These are phyloP conservation scores for Puya raimondii DNA, from an alignment of 176 grass and related monocot genomes.

Conservation along the genomic window DNA sequence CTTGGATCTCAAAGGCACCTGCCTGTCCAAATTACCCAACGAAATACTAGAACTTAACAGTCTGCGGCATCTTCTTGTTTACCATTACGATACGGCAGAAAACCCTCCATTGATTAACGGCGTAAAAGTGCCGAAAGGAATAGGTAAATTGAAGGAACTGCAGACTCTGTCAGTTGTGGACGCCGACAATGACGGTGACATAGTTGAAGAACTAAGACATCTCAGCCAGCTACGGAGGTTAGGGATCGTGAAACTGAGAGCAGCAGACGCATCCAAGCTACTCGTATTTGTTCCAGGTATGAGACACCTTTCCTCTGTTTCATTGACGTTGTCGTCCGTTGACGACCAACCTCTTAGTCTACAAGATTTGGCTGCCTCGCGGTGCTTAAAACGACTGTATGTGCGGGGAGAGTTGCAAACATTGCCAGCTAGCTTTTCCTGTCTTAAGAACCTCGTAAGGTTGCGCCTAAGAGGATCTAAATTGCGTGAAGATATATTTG, in stretches of 20 bases:
- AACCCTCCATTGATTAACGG: conserved; percentile 8
- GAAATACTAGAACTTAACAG: conserved; percentile 19
- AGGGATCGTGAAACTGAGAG: conserved; percentile 30
- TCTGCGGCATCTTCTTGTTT: conserved; percentile 31
- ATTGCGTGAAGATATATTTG: conserved; percentile 13
- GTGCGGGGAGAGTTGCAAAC: conserved; percentile 15
- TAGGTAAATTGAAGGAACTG: conserved; percentile 22
- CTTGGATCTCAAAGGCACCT: conserved; percentile 34
- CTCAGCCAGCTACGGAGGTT: conserved; percentile 30
- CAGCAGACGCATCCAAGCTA: conserved; percentile 6
- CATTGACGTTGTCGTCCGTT: conserved; percentile 6
- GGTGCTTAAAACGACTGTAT: conserved; percentile 26
- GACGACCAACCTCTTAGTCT: conserved; percentile 10
- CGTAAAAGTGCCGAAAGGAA: conserved; percentile 23
- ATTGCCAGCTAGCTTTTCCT: conserved; percentile 21
- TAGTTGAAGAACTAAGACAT: conserved; percentile 14
- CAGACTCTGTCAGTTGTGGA: conserved; percentile 36
- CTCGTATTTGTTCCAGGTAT: conserved; percentile 19
- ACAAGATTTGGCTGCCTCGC: conserved; percentile 4
- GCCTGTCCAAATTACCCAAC: conserved; percentile 22
- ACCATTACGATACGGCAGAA: conserved; percentile 6
- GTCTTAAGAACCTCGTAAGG: conserved; percentile 14
- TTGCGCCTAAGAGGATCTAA: conserved; percentile 26
- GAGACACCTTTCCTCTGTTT: conserved; percentile 21
- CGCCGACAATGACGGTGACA: conserved; percentile 9